Percentiles rank a stretch among this genome's conserved stretches.
These are phyloP conservation scores for Hygrophorus pudorinus DNA, from an alignment of 768 basidiomycete genomes.

Conservation along the genomic window DNA sequence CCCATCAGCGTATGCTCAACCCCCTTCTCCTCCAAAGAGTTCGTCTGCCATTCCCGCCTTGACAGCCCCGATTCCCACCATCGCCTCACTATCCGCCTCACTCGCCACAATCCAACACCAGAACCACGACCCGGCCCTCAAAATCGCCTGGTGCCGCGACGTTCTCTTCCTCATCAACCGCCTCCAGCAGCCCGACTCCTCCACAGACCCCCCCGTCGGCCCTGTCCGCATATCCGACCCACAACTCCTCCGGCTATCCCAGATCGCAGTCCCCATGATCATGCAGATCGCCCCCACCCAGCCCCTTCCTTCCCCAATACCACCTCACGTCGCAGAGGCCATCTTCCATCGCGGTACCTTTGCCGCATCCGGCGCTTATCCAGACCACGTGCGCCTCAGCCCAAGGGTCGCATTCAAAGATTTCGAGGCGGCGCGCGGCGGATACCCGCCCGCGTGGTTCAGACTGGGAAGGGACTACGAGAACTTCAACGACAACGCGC, in stretches of 20 bases:
- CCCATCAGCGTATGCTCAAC: too few species aligned
- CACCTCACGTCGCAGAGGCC: conserved; percentile 55
- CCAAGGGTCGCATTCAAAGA: conserved; percentile 80
- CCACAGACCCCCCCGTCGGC: conserved; percentile 38
- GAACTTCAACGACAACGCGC: conserved; percentile 60
- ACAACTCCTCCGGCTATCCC: conserved; percentile 46
- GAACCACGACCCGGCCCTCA: conserved; percentile 44
- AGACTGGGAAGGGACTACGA: conserved; percentile 88
- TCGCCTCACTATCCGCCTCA: conserved; percentile 46
- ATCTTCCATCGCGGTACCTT: conserved; percentile 68
- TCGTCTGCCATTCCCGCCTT: conserved; percentile 33
- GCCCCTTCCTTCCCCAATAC: conserved; percentile 14
- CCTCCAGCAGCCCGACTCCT: conserved; percentile 29
- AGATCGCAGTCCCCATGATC: conserved; percentile 56
- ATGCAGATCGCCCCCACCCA: conserved; percentile 39
- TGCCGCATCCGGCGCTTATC: conserved; percentile 63
- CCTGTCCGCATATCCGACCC: conserved; percentile 50
- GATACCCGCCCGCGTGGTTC: conserved; percentile 83
- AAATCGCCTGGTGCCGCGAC: conserved; percentile 74
- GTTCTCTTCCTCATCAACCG: conserved; percentile 74
- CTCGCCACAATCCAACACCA: conserved; percentile 43
- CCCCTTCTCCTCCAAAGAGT: conserved; percentile 32
- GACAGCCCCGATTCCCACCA: conserved; percentile 60
- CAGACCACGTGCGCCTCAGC: conserved; percentile 52
- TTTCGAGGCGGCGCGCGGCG: conserved; percentile 80